Conservation (phyloP, 2,329 filamentous ascomycete genomes). For the Fusarium coffeatum region DNA sequence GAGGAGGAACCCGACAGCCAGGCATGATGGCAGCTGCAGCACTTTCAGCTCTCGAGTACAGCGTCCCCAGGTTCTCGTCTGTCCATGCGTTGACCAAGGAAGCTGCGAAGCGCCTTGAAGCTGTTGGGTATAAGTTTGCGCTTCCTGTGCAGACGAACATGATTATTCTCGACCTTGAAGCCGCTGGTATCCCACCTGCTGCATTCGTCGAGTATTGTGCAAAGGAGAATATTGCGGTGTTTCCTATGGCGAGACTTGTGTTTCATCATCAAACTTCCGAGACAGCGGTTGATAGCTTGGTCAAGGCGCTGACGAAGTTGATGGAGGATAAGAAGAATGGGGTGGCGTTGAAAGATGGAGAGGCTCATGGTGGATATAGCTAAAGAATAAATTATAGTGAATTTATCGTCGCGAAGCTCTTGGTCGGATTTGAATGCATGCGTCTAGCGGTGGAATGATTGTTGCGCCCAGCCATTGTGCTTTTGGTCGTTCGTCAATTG, state of each 20-base stretch:
- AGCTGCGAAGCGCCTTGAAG: constrained; percentile 23
- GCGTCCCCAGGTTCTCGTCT: constrained; percentile 33
- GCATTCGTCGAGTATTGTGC: constrained; percentile 38
- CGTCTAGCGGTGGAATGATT: constrained; percentile 48
- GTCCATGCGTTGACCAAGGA: constrained; percentile 39
- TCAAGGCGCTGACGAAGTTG: constrained; percentile 26
- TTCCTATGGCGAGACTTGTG: constrained; percentile 33
- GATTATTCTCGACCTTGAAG: constrained; percentile 42
- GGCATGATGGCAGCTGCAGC: constrained; percentile 78
- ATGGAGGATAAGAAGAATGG: constrained; percentile 27
- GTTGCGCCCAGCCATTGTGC: constrained; percentile 59
- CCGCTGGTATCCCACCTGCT: constrained; percentile 30
- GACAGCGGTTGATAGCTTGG: constrained; percentile 13
- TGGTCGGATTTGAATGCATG: constrained; percentile 45
- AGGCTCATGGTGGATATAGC: constrained; percentile 28
- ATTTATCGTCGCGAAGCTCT: neutral
- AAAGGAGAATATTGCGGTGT: constrained; percentile 21
- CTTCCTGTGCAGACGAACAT: constrained; percentile 47
- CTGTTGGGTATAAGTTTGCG: constrained; percentile 39
- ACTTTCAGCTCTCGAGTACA: constrained; percentile 66
- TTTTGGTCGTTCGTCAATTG: constrained; percentile 53
- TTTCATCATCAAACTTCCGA: constrained; percentile 41
- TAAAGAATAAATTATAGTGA: neutral
- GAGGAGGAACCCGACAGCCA: constrained; percentile 76
- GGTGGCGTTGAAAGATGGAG: constrained; percentile 2